A percentile compares a stretch with the other conserved stretches of the same genome.
Evolutionary conservation across 1,284 basidiomycete species (phyloP).

Genomic region (Trichosporon sp.): DNA sequence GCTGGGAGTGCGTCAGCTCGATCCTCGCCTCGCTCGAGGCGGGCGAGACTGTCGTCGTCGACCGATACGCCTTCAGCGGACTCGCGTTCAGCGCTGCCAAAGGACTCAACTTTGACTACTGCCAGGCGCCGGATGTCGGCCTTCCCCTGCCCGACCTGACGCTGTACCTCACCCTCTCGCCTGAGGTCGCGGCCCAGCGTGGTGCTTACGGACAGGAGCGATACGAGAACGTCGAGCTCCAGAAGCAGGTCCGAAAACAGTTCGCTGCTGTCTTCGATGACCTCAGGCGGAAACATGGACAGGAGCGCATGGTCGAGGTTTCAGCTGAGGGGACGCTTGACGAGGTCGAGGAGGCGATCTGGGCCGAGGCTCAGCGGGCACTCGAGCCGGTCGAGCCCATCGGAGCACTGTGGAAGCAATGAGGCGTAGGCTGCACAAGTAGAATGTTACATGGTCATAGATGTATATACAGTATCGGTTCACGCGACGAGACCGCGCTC

Average conservation of each 20-base stretch:
- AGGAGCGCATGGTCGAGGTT: constrained; percentile 64
- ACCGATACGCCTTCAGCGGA: constrained; percentile 96
- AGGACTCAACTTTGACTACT: constrained; percentile 71
- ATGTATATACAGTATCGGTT: constrained; percentile 15
- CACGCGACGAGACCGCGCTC: constrained; percentile 24
- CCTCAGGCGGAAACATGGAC: constrained; percentile 36
- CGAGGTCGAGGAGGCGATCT: constrained; percentile 65
- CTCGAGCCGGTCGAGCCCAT: not conserved
- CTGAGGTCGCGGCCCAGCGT: constrained; percentile 70
- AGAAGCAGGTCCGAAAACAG: constrained; percentile 66
- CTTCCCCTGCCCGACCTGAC: constrained; percentile 88
- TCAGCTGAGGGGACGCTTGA: constrained; percentile 66
- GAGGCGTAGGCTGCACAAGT: not conserved
- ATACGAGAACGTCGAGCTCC: constrained; percentile 79
- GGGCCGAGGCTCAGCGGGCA: constrained; percentile 60
- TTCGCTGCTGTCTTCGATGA: constrained; percentile 65
- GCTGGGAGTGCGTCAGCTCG: constrained; percentile 82
- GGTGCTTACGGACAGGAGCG: constrained; percentile 89
- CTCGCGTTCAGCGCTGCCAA: constrained; percentile 92
- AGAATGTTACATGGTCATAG: constrained; percentile 18
- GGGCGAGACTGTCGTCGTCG: constrained; percentile 80
- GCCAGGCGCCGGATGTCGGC: constrained; percentile 76
- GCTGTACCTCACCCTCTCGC: constrained; percentile 81
- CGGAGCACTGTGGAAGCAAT: not conserved
- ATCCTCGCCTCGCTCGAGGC: constrained; percentile 66